Conservation (phyloP, 306 rosid genomes). For the Medicago arabica region DNA sequence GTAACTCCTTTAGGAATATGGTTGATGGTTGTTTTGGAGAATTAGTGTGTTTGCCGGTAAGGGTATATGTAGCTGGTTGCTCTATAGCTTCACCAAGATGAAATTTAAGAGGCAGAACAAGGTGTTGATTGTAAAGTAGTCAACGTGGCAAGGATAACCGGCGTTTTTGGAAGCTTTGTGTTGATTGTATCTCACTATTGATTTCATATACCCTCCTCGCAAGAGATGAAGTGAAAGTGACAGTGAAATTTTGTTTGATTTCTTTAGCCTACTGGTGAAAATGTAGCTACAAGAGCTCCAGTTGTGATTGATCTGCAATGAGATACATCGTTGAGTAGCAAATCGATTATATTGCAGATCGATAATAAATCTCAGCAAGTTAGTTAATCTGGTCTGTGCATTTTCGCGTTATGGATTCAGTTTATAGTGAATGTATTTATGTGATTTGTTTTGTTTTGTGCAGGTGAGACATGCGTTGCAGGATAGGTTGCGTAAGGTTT, state of each 20-base stretch:
- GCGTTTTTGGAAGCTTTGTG: too few species aligned
- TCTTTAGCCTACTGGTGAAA: constrained; percentile 94
- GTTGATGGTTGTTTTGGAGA: too few species aligned
- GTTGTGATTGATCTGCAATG: constrained; percentile 88
- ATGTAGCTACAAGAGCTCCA: constrained; percentile 97
- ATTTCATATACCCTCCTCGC: too few species aligned
- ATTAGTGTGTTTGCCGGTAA: too few species aligned
- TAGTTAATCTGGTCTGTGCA: constrained; percentile 51
- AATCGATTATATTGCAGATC: constrained; percentile 88
- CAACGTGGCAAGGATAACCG: too few species aligned
- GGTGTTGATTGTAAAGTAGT: too few species aligned
- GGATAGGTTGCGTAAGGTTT: constrained; percentile 83
- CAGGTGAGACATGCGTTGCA: constrained; percentile 95
- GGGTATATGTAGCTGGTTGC: too few species aligned
- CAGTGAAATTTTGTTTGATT: constrained; percentile 2
- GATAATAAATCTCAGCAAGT: constrained; percentile 95
- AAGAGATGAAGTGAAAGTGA: constrained; percentile 3
- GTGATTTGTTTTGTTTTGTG: constrained; percentile 40
- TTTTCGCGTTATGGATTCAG: constrained; percentile 7
- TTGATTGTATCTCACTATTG: too few species aligned
- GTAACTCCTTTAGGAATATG: too few species aligned
- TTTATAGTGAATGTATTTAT: neutral
- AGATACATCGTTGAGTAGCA: constrained; percentile 89
- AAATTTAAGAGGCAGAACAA: too few species aligned
- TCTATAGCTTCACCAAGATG: too few species aligned